These are phyloP conservation scores for Allomyces macrogynus DNA, from an alignment of 192 early-diverging fungal genomes.

Conservation along the genomic window DNA sequence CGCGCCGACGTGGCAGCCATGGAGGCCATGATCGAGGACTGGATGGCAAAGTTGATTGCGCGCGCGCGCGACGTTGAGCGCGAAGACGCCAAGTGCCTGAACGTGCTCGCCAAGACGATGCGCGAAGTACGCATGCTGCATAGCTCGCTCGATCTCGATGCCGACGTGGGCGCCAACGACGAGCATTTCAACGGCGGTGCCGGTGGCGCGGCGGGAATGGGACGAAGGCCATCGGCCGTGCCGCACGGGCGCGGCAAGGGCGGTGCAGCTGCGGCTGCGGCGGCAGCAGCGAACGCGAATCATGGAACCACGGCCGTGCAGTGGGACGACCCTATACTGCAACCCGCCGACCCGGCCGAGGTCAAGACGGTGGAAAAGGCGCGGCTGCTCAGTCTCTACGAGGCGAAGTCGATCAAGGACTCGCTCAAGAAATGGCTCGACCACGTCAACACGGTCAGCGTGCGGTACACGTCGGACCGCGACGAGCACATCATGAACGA, in stretches of 20 bases:
- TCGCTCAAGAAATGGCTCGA: slow-evolving; percentile 27
- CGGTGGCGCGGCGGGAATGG: no score
- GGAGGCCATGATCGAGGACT: slow-evolving; percentile 28
- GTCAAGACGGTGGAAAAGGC: slow-evolving; percentile 9
- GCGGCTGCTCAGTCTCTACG: background rate
- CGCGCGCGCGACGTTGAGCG: slow-evolving; percentile 35
- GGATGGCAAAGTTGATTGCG: slow-evolving; percentile 18
- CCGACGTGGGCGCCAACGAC: background rate
- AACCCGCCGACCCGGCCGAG: slow-evolving; percentile 25
- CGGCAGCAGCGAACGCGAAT: background rate
- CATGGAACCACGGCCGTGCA: no score
- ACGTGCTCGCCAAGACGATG: slow-evolving; percentile 23
- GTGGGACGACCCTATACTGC: slow-evolving; percentile 23
- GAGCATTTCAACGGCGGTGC: background rate
- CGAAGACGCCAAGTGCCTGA: slow-evolving; percentile 28
- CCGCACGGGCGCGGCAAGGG: no score
- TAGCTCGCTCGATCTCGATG: slow-evolving; percentile 18
- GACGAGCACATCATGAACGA: slow-evolving; percentile 28
- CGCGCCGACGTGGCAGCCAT: slow-evolving; percentile 19
- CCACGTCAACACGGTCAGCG: slow-evolving; percentile 16
- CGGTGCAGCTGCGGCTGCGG: background rate
- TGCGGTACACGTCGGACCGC: slow-evolving; percentile 28
- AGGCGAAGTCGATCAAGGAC: slow-evolving; percentile 7
- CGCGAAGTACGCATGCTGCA: slow-evolving; percentile 24
- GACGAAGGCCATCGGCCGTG: no score